Base-by-base conservation (phyloP, 768 basidiomycete genomes). In the Leccinum ochraceum region DNA sequence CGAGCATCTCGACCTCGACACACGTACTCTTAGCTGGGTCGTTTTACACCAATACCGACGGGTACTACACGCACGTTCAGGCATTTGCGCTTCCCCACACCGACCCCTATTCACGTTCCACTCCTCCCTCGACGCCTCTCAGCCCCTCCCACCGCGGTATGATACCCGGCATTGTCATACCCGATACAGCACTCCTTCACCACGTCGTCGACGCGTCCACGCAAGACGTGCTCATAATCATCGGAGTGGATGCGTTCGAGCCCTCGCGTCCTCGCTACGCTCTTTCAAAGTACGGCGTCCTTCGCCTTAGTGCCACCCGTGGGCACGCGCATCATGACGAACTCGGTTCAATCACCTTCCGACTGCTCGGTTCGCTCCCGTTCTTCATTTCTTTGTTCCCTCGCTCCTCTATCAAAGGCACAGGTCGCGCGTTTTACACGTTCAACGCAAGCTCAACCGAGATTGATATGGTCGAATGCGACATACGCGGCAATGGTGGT, bases 1-100 rank as follows among this genome's bases (percentile, higher is more conserved):
- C 14, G 48, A 50, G 50, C 24, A 26, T 69, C 24, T 69, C 69
- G 8, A 69, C 69, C 6, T 66, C 64, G 20, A 68, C 68, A 2
- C 66, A 69, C 57, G 24, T 69, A 5, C 17, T 70, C 1, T 28
- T 71, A 5, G 54, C 64, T 9, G 17, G 37, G 36, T 62, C 63
- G 1, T 48, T 56, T 32, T 56, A 37, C 36, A 46, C 36, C 10
- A 11, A 7, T 24, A 11, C 22, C 3, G 2, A 30, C 3, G 62
- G 60, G 17, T 66, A 60, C 60, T 13, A 5, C 14, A 62, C 66
- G 3, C 30, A 39, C 28, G 22, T 69, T 20, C 49, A 61, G n/a
- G 68, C 63, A 1, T 71, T 63, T 11, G 1, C 53, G 9, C 50
- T 70, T n/a, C 59, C 66, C 5, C 53, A 22, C 16, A 16, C 44